A percentile compares a stretch with the other conserved stretches of the same genome.
These are phyloP conservation scores for Exophiala phaeomuriformis DNA, from an alignment of 2,329 filamentous ascomycete species.

Conservation along the genomic window DNA sequence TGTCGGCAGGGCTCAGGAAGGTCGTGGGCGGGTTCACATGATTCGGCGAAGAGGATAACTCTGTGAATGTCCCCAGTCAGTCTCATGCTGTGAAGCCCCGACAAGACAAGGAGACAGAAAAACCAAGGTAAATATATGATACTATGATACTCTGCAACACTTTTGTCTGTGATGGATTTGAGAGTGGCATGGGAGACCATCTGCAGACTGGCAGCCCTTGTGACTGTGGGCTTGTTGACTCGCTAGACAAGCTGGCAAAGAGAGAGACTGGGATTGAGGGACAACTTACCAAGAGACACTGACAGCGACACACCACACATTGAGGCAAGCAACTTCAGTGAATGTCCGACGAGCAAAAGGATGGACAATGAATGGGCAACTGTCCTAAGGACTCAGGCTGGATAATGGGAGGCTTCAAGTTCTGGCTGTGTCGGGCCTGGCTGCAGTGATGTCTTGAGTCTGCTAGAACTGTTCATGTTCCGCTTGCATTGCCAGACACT, in stretches of 20 bases:
- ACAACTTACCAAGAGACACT: not conserved
- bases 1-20: not conserved
- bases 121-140: not conserved
- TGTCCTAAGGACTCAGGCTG: not conserved
- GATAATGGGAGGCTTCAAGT: not conserved
- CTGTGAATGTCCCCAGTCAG: not conserved
- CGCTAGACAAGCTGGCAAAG: not conserved
- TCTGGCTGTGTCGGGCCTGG: too few species aligned
- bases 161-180: not conserved
- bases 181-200: not conserved
- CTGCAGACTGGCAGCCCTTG: not conserved
- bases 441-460: too few species aligned
- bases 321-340: not conserved
- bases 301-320: not conserved
- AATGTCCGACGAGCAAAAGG: not conserved
- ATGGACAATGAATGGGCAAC: not conserved
- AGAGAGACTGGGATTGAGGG: not conserved
- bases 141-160: not conserved
- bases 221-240: not conserved
- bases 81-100: not conserved
- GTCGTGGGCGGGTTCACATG: not conserved
- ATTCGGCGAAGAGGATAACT: not conserved
- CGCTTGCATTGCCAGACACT: too few species aligned
- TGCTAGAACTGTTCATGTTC: not conserved
- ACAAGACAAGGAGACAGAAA: not conserved